These are phyloP conservation scores for Chytriomyces sp. DNA, from an alignment of 192 early-diverging fungal species.

Conservation along the genomic window DNA sequence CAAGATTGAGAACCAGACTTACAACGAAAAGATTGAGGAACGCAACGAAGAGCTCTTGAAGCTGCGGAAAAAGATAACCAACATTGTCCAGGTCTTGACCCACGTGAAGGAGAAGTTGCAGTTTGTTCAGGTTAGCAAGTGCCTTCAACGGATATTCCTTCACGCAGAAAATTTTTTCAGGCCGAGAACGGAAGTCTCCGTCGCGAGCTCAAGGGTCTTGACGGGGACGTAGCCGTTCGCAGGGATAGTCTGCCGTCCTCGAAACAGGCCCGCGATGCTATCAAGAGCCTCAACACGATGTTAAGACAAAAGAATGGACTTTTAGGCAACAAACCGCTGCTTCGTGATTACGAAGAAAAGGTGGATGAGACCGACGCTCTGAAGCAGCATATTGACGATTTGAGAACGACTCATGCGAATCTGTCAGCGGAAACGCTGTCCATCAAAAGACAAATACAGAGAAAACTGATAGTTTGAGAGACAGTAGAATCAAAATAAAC, in stretches of 20 bases:
- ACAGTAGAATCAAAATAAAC: too few species aligned
- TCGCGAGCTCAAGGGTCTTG: conserved; percentile 38
- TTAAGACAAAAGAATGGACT: conserved; percentile 57
- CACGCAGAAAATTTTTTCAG: not conserved
- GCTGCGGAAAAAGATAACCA: conserved; percentile 65
- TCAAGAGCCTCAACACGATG: conserved; percentile 42
- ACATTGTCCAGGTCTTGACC: conserved; percentile 63
- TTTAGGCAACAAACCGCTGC: conserved; percentile 50
- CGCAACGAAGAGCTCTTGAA: conserved; percentile 65
- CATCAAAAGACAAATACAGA: conserved; percentile 43
- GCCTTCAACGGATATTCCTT: not conserved
- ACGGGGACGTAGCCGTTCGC: conserved; percentile 47
- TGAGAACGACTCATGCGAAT: conserved; percentile 41
- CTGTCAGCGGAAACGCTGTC: conserved; percentile 39
- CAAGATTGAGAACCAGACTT: conserved; percentile 67
- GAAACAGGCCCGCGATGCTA: conserved; percentile 47
- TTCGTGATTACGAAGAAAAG: conserved; percentile 59
- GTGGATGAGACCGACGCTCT: conserved; percentile 47
- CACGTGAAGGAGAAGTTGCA: conserved; percentile 69
- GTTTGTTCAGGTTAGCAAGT: conserved; percentile 52
- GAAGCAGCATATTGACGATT: conserved; percentile 31
- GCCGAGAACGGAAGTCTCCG: conserved; percentile 44
- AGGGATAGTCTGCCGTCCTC: conserved; percentile 51
- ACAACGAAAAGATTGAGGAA: conserved; percentile 70
- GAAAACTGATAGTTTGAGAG: conserved; percentile 30